These are phyloP conservation scores for Dissophora ornata DNA, from an alignment of 192 early-diverging fungal genomes.

Conservation along the genomic window DNA sequence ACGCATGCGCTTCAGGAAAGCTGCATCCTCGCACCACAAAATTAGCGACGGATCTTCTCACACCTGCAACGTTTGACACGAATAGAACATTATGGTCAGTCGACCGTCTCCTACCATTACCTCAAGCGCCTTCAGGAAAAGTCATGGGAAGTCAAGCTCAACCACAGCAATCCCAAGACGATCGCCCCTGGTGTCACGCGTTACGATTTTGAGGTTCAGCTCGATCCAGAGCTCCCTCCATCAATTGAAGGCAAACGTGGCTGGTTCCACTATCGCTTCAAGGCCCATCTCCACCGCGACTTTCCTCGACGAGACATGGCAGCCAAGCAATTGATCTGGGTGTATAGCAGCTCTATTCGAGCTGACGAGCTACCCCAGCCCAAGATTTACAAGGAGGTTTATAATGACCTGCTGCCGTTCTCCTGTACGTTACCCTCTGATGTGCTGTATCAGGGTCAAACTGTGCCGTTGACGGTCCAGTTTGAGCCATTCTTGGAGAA, in stretches of 20 bases:
- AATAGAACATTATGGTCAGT: constrained; percentile 27
- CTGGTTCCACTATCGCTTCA: constrained; percentile 51
- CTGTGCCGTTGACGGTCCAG: constrained; percentile 21
- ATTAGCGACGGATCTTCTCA: not conserved
- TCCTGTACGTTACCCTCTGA: constrained; percentile 28
- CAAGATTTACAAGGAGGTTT: constrained; percentile 29
- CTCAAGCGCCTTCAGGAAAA: constrained; percentile 23
- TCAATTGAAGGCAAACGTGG: constrained; percentile 26
- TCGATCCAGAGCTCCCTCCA: constrained; percentile 25
- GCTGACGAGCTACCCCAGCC: constrained; percentile 12
- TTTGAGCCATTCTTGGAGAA: constrained; percentile 23
- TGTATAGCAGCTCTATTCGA: constrained; percentile 22
- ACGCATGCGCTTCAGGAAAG: not conserved
- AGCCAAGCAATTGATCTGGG: constrained; percentile 36
- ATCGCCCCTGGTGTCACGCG: constrained; percentile 43
- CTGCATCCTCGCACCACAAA: not conserved
- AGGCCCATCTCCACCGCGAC: constrained; percentile 27
- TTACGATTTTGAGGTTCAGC: constrained; percentile 31
- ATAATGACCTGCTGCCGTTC: constrained; percentile 30
- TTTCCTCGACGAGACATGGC: constrained; percentile 48
- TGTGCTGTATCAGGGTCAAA: constrained; percentile 41
- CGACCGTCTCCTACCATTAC: constrained; percentile 7
- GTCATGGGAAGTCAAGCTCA: constrained; percentile 34
- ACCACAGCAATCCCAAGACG: constrained; percentile 21
- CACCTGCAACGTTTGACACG: not conserved